Percentiles rank a stretch among this genome's conserved stretches.
phyloP scores from a whole-genome alignment of 371 early-diverging fungal genomes.

The Sporodiniella umbellata region DNA sequence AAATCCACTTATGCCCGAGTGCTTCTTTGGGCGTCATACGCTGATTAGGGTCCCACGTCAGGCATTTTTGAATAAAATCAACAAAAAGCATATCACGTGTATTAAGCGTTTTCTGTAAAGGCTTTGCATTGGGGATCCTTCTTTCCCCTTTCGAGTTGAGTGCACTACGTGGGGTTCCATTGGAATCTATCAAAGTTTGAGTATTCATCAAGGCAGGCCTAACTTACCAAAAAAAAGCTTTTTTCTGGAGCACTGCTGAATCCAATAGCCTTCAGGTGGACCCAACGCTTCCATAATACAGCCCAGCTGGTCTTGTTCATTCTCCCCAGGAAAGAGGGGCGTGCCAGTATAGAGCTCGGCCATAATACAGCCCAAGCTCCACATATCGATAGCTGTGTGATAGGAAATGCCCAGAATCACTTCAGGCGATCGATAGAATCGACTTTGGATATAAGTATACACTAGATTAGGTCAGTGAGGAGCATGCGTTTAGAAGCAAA shows the following conservation, averaged over 20 bases:
- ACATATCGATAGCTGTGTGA: constrained; percentile 93
- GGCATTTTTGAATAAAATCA: constrained; percentile 80
- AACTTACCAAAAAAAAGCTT: constrained; percentile 76
- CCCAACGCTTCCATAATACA: constrained; percentile 84
- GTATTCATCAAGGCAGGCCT: too few species aligned
- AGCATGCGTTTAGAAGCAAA: too few species aligned
- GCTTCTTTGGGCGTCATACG: constrained; percentile 84
- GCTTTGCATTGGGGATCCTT: constrained; percentile 70
- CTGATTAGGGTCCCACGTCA: constrained; percentile 85
- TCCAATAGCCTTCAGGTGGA: constrained; percentile 63
- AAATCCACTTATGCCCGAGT: constrained; percentile 71
- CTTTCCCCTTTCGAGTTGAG: constrained; percentile 84
- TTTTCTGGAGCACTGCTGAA: constrained; percentile 68
- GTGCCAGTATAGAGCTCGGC: constrained; percentile 86
- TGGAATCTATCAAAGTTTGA: constrained; percentile 45
- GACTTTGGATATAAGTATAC: constrained; percentile 92
- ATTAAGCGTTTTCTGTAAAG: constrained; percentile 66
- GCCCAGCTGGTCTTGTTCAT: constrained; percentile 86
- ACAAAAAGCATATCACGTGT: constrained; percentile 72
- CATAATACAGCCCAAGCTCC: constrained; percentile 97
- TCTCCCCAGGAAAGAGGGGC: constrained; percentile 94
- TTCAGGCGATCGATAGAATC: constrained; percentile 95
- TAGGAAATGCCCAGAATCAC: constrained; percentile 85
- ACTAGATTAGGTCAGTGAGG: too few species aligned
- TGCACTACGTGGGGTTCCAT: constrained; percentile 61